These are phyloP conservation scores for Wickerhamiella alocasiicola DNA, from an alignment of 805 yeast species.

Conservation along the genomic window DNA sequence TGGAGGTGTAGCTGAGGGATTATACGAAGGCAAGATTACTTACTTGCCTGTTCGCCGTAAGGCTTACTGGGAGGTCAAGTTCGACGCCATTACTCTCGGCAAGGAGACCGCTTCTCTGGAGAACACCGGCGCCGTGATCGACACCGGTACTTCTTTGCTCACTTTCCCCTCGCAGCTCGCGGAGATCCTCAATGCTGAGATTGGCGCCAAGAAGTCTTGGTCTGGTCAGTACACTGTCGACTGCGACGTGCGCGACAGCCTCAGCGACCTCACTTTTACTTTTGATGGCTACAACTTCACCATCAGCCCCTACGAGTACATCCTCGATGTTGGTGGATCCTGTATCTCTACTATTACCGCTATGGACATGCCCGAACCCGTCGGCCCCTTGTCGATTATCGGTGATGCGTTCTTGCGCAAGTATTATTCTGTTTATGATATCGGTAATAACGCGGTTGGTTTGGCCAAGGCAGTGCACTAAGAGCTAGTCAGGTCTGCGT, in stretches of 20 bases:
- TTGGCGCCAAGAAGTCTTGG: constrained; percentile 97
- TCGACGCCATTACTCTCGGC: constrained; percentile 84
- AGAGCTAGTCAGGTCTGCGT: no score
- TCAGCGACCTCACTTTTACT: constrained; percentile 87
- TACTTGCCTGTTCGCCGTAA: constrained; percentile 98
- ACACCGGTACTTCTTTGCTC: constrained; percentile 94
- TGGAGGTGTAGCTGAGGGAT: constrained; percentile 79
- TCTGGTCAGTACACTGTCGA: constrained; percentile 92
- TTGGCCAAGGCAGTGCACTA: constrained; percentile 61
- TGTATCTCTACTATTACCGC: constrained; percentile 96
- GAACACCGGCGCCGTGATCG: constrained; percentile 91
- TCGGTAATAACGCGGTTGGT: constrained; percentile 86
- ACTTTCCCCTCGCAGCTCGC: constrained; percentile 92
- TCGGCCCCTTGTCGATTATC: constrained; percentile 89
- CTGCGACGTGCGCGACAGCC: constrained; percentile 66
- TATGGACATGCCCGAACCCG: constrained; percentile 94
- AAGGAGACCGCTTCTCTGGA: constrained; percentile 76
- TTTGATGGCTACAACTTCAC: constrained; percentile 88
- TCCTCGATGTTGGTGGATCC: constrained; percentile 85
- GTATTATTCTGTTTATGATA: constrained; percentile 87
- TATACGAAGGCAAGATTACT: constrained; percentile 71
- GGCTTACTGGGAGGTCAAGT: constrained; percentile 98
- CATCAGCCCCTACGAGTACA: constrained; percentile 79
- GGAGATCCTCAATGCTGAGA: constrained; percentile 86
- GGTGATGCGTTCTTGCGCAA: constrained; percentile 97